These are phyloP conservation scores for Cryptococcus maquisensis DNA, from an alignment of 1,284 basidiomycete species.

Conservation along the genomic window DNA sequence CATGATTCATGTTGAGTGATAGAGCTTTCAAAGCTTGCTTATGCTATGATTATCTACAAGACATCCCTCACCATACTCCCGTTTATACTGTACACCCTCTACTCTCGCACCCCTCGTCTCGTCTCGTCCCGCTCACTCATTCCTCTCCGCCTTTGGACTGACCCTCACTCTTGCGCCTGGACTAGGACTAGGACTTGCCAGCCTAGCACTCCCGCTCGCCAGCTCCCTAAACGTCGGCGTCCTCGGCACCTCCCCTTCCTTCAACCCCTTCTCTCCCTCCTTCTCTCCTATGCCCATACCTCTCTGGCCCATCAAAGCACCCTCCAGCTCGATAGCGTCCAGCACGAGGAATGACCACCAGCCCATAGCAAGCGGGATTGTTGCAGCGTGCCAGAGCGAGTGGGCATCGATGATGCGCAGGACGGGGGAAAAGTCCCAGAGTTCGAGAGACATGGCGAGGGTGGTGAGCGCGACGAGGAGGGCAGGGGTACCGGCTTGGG, in stretches of 20 bases:
- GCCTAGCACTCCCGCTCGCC: constrained; percentile 1
- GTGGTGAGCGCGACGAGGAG: constrained; percentile 68
- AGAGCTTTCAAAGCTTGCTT: too few relatives aligned
- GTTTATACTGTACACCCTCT: not conserved
- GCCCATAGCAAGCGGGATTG: constrained; percentile 67
- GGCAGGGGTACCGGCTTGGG: constrained; percentile 55
- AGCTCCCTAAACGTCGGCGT: constrained; percentile 15
- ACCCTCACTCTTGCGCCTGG: constrained; percentile 6
- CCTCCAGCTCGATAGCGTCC: constrained; percentile 38
- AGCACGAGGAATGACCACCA: constrained; percentile 71
- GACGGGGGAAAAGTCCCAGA: constrained; percentile 88
- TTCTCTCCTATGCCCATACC: not conserved
- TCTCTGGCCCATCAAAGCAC: constrained; percentile 10
- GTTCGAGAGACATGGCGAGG: constrained; percentile 72
- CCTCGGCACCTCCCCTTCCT: constrained; percentile 4
- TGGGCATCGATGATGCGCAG: constrained; percentile 81
- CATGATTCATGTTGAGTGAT: too few relatives aligned
- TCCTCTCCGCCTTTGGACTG: constrained; percentile 12
- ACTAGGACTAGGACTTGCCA: constrained; percentile 3
- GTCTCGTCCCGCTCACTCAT: constrained; percentile 1
- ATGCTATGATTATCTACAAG: not conserved
- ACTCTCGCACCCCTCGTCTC: not conserved
- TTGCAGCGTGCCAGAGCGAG: constrained; percentile 87
- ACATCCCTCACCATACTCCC: not conserved
- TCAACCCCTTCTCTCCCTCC: constrained; percentile 5